Base-by-base conservation (phyloP, 257 asterid species). In the Solanum bulbocastanum region DNA sequence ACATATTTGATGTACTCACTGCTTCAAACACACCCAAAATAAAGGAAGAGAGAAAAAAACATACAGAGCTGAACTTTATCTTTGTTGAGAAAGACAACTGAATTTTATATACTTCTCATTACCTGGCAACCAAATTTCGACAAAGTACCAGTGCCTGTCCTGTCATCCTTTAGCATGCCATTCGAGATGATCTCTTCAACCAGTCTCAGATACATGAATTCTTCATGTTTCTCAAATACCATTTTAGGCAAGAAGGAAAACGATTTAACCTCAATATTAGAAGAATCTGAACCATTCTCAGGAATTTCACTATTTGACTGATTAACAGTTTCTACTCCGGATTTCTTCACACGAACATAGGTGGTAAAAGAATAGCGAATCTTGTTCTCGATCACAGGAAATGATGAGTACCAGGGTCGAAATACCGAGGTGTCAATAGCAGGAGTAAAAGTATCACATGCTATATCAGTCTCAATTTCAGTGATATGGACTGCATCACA, bases 111-210 rank as follows among this genome's bases (percentile, higher is more conserved):
- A 73, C 46, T 87, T 20, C 23, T 83, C 46, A 71, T 60, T 92
- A 97, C 99, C 99, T 97, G 99, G 91, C 98, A 93, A 69, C 99
- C 99, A 92, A 97, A 97, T 90, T 94, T 93, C 10, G 99, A 97
- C 86, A 94, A 90, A 68, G 99, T 95, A 88, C 99, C 99, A 69
- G 98, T 96, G 86, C 99, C 99, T 5, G 98, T 96, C 86, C 97
- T 90, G 91, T 97, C 99, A 89, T 92, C 99, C 91, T 94, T 97
- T 46, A 62, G 87, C 60, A 88, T 94, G 88, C 99, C 99, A 89
- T 90, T 91, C 20, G 89, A 92, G 88, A 97, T 92, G 85, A 97
- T 94, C 85, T 97, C 99, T 92, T 94, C 94, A 91, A 97, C 97
- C 87, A 96, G 90, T 87, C 92, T 94, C 90, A 97, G 92, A 85